Percentiles rank a stretch among this genome's conserved stretches.
phyloP scores from a whole-genome alignment of 306 rosid genomes.

The Dryas octopetala region DNA sequence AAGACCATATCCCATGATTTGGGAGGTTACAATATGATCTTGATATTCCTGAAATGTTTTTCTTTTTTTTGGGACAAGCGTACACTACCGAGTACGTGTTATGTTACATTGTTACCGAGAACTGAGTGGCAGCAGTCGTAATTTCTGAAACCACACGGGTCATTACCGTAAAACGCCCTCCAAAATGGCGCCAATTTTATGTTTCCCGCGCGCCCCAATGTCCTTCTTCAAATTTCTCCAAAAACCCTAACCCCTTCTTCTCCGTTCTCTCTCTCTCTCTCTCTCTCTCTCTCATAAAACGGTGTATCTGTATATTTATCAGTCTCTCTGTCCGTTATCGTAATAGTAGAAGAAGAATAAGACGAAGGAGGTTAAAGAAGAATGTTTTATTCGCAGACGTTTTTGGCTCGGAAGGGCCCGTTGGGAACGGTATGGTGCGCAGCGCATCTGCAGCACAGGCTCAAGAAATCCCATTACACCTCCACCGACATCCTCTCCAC shows the following conservation, averaged over 20 bases:
- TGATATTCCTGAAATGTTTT: no score
- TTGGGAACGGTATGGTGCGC: conserved; percentile 91
- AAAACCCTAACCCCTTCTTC: background rate
- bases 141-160: background rate
- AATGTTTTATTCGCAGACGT: conserved; percentile 88
- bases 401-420: conserved; percentile 83
- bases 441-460: conserved; percentile 84
- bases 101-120: no score
- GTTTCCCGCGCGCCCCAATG: conserved; percentile 42
- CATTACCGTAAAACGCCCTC: background rate
- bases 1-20: no score
- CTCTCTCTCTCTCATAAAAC: background rate
- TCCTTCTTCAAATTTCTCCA: background rate
- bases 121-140: background rate
- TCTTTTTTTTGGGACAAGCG: no score
- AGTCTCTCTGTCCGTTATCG: background rate
- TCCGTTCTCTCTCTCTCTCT: background rate
- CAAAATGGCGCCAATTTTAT: conserved; percentile 34
- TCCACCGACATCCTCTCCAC: conserved; percentile 66
- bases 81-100: no score
- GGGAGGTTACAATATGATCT: no score
- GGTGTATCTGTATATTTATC: background rate
- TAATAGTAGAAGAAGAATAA: background rate
- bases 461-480: conserved; percentile 74
- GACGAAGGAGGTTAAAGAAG: conserved; percentile 7